A percentile compares a stretch with the other conserved stretches of the same genome.
These are phyloP conservation scores for Striga asiatica DNA, from an alignment of 257 asterid species.

Conservation along the genomic window DNA sequence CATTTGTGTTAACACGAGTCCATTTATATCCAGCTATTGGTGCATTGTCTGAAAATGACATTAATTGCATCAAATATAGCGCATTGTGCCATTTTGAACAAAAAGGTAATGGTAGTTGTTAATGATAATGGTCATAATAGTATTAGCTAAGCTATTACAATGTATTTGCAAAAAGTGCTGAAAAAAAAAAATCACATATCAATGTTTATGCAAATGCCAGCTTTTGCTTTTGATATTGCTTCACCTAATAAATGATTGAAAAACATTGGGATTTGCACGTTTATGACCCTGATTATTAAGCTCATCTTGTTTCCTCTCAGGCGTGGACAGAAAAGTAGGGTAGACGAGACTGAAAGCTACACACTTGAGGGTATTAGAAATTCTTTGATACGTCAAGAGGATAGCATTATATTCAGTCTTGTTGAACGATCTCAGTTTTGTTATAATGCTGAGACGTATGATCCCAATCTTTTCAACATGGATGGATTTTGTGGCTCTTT, in stretches of 20 bases:
- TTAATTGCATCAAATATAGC: no score
- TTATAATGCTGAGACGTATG: conserved; percentile 51
- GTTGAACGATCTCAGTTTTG: conserved; percentile 80
- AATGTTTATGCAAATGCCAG: no score
- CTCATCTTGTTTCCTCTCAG: conserved; percentile 22
- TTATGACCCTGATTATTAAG: neutral
- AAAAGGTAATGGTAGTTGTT: no score
- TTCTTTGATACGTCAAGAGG: conserved; percentile 74
- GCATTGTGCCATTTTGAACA: no score
- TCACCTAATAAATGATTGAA: neutral
- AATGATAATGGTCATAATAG: no score
- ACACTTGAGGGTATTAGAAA: conserved; percentile 67
- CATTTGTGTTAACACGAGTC: no score
- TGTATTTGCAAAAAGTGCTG: no score
- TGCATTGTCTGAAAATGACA: no score
- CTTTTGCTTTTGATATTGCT: no score
- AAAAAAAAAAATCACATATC: no score
- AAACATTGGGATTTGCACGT: neutral
- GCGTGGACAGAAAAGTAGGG: conserved; percentile 31
- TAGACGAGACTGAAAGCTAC: conserved; percentile 57
- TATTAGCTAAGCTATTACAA: no score
- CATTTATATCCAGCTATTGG: no score
- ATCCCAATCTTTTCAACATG: conserved; percentile 41
- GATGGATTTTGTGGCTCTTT: conserved; percentile 68
- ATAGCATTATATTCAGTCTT: conserved; percentile 68